These are phyloP conservation scores for Eucommia ulmoides DNA, from an alignment of 257 asterid genomes.

Conservation along the genomic window DNA sequence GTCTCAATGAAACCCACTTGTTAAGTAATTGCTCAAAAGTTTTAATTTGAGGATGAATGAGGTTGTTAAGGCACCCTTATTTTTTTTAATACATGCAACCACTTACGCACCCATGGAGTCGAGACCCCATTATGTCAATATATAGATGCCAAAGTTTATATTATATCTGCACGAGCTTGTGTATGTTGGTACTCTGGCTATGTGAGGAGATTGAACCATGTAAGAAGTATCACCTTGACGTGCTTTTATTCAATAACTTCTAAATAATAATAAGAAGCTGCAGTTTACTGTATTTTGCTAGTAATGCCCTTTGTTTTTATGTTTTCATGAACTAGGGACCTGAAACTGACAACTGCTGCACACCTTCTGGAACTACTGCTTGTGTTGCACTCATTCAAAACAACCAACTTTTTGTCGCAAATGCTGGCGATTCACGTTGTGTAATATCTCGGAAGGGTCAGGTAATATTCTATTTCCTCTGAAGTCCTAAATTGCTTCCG, in stretches of 20 bases:
- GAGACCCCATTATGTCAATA: too few relatives aligned
- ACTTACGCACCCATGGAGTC: too few relatives aligned
- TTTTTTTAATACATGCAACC: too few relatives aligned
- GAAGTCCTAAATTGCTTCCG: too few relatives aligned
- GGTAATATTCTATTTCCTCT: conserved; percentile 26
- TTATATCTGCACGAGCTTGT: background rate
- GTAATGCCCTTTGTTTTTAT: conserved; percentile 9
- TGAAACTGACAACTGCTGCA: conserved; percentile 44
- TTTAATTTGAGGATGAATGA: too few relatives aligned
- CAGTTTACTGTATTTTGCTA: conserved; percentile 3
- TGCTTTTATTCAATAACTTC: too few relatives aligned
- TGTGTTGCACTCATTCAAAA: conserved; percentile 64
- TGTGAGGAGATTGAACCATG: background rate
- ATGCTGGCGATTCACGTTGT: too few relatives aligned
- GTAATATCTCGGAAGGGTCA: conserved; percentile 69
- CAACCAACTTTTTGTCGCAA: conserved; percentile 49
- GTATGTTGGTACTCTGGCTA: background rate
- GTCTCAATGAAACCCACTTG: too few relatives aligned
- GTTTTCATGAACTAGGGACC: conserved; percentile 36
- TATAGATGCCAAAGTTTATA: too few relatives aligned
- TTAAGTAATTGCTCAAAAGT: too few relatives aligned
- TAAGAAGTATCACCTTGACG: conserved; percentile 16
- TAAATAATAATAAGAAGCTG: background rate
- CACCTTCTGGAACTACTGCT: conserved; percentile 85
- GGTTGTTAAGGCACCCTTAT: too few relatives aligned